Evolutionary conservation across 768 basidiomycete genomes (phyloP), one percentile per base, ranked within the genome.

Genomic region (Hemileccinum rubropunctum): DNA sequence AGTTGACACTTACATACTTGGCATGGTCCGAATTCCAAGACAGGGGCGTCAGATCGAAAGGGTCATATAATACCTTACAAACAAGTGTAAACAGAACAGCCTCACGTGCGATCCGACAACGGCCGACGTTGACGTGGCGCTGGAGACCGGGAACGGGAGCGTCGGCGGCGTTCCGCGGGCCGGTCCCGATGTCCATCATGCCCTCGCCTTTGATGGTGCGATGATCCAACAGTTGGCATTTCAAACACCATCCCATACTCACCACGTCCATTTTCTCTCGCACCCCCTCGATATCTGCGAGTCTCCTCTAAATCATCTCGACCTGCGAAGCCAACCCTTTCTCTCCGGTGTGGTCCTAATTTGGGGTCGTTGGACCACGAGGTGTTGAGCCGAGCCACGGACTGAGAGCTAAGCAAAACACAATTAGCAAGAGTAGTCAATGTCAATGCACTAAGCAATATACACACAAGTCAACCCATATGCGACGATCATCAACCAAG

Each of bases 381-480:
- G 10, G 72, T 82, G 65, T 95, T 95, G 42, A 91, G 70, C 42
- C 87, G 86, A 3, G 94, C 88, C 43, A 99, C 95, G 13, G 95
- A 97, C 76, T 98, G 94, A 8, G 92, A 95, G 76, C 89, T 79
- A 62, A 50, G 52, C 23, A 54, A 37, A 45, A 55, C 47, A 42
- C 54, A 48, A 59, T 66, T 42, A 61, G 60, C 14, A 41, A 42
- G 20, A 4, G 47, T 42, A 62, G 41, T 14, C 46, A 45, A 27
- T 40, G 41, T 14, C 46, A 45, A 27, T 40, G 42, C 10, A 30
- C 27, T 30, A 42, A 45, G 41, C n/a, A n/a, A n/a, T 38, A 33
- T n/a, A 76, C 88, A 53, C 59, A 95, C 88, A 99, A 98, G 71
- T 98, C 97, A 54, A 99, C 95, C 92, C 95, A 98, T 61, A 99